phyloP scores from a whole-genome alignment of 768 basidiomycete species.

The Galerina sulciceps region DNA sequence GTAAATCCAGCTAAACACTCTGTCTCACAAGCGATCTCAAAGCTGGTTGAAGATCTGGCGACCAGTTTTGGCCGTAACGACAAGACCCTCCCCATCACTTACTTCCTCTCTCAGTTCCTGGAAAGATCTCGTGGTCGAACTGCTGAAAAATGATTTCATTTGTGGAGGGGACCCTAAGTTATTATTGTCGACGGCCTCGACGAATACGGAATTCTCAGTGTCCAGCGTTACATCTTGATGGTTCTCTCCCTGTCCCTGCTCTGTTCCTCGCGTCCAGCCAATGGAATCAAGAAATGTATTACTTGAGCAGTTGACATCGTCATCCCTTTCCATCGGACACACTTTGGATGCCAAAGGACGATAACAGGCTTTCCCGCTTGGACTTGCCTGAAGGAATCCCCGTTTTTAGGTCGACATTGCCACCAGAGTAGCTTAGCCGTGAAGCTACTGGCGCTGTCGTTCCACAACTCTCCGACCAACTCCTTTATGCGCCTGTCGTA shows the following conservation, averaged over 20 bases:
- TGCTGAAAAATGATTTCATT: not conserved
- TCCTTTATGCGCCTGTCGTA: conserved; percentile 3
- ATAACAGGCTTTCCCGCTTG: not conserved
- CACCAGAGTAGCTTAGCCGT: not conserved
- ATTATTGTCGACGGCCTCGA: conserved; percentile 9
- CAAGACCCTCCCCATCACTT: not conserved
- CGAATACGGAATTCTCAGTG: not conserved
- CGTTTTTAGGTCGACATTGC: not conserved
- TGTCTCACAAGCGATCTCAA: conserved; percentile 7
- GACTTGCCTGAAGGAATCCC: not conserved
- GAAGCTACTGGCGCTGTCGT: not conserved
- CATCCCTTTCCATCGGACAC: not conserved
- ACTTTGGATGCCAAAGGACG: not conserved
- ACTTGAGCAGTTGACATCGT: not conserved
- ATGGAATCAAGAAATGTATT: not conserved
- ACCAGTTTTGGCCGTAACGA: conserved; percentile 3
- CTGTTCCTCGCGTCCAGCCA: not conserved
- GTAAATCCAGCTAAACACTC: conserved; percentile 16
- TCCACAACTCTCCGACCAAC: not conserved
- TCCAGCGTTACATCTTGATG: not conserved
- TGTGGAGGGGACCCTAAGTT: not conserved
- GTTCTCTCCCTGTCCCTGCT: not conserved
- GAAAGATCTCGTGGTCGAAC: not conserved
- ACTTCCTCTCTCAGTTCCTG: not conserved
- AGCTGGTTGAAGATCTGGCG: not conserved